phyloP scores from a whole-genome alignment of 2,329 filamentous ascomycete species.

The Elsinoe arachidis region DNA sequence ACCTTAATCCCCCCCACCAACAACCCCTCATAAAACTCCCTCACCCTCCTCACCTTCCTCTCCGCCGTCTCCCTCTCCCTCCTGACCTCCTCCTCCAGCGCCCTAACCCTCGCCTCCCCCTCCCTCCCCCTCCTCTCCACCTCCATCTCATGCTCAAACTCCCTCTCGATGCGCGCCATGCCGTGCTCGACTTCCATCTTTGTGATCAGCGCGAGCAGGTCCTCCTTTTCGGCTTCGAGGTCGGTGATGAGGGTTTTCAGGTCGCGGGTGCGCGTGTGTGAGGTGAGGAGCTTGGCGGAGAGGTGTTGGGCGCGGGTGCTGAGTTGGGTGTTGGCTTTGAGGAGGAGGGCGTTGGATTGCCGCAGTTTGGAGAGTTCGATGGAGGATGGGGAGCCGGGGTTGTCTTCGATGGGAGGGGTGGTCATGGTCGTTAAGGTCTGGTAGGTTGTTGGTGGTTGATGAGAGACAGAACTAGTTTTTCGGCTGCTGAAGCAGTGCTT shows the following conservation, averaged over 20 bases:
- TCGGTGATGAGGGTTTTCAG: not conserved
- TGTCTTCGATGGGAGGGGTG: not conserved
- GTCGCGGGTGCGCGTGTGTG: not conserved
- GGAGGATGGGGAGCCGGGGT: not conserved
- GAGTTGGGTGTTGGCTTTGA: not conserved
- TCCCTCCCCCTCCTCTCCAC: not conserved
- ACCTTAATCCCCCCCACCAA: not conserved
- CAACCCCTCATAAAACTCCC: not conserved
- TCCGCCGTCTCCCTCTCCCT: not conserved
- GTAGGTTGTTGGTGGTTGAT: not conserved
- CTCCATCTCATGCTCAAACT: not conserved
- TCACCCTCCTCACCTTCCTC: not conserved
- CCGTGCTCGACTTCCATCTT: not conserved
- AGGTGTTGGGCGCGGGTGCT: not conserved
- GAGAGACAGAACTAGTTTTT: too few relatives aligned
- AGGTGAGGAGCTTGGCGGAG: not conserved
- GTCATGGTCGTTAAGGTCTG: not conserved
- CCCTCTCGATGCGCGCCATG: not conserved
- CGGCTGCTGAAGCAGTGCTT: too few relatives aligned
- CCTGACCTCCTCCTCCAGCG: not conserved
- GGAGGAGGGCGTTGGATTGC: not conserved
- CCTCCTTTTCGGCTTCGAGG: not conserved
- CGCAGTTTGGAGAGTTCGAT: not conserved
- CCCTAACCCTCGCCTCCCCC: not conserved
- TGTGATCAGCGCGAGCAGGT: not conserved